A percentile compares a stretch with the other conserved stretches of the same genome.
Evolutionary conservation across 2,329 filamentous ascomycete genomes (phyloP).

Genomic region (Elsinoe arachidis): DNA sequence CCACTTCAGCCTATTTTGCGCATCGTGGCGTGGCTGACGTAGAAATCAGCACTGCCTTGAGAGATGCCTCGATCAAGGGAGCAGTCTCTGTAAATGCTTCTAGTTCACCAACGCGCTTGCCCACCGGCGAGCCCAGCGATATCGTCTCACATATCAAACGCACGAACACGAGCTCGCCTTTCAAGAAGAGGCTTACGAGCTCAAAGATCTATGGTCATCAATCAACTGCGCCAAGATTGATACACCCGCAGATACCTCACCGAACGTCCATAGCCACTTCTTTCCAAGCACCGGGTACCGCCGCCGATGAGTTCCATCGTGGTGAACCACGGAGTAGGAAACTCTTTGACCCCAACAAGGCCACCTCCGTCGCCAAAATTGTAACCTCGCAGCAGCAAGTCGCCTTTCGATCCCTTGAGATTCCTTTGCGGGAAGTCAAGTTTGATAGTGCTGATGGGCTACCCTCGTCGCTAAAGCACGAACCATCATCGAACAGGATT

Average conservation of each 20-base stretch:
- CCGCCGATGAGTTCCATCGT: neutral
- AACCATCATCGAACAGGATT: conserved; percentile 37
- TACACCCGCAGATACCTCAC: neutral
- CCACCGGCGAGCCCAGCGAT: neutral
- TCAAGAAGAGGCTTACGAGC: conserved; percentile 7
- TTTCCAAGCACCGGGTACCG: neutral
- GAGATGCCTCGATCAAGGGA: neutral
- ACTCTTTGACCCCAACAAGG: neutral
- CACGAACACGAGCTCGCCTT: conserved; percentile 6
- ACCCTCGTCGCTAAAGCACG: neutral
- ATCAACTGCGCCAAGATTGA: neutral
- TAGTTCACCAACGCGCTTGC: neutral
- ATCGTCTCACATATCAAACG: neutral
- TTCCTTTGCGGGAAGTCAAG: conserved; percentile 30
- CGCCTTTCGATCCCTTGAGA: conserved; percentile 46
- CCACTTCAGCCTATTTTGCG: conserved; percentile 48
- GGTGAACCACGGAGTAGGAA: neutral
- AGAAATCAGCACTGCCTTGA: neutral
- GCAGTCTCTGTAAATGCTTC: neutral
- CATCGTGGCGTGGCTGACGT: neutral
- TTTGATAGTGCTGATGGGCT: neutral
- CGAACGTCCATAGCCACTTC: neutral
- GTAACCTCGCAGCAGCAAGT: neutral
- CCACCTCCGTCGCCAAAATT: too few relatives aligned
- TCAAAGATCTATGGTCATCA: neutral